Evolutionary conservation across 495 filamentous ascomycete species (phyloP), one percentile per base, ranked within the genome.

Genomic region (Cetradonia linearis): DNA sequence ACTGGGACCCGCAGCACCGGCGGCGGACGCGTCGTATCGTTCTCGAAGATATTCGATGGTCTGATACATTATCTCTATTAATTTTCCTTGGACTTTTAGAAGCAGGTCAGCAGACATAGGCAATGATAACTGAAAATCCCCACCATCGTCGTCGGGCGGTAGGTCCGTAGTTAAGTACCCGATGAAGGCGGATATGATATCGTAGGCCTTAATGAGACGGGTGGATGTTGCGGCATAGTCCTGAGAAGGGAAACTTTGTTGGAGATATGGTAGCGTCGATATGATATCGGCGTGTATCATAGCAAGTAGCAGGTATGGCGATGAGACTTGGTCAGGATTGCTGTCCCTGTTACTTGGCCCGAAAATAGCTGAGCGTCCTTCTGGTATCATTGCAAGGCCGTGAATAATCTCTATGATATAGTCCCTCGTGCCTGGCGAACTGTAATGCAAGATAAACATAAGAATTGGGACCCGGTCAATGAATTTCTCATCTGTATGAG

Each of bases 1-100:
- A 60, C 81, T 76, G 42, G 83, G 66, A 13, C 80, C 81, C 55
- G 76, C 70, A 2, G 76, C 79, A 18, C 80, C 81, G 1, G 78
- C 76, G 18, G 76, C 70, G 11, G 76, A 75, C 2, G 77, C 78
- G 63, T 87, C 84, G 77, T 78, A 86, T 20, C 84, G 71, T 62
- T 87, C 84, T 31, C 83, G 78, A 0, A 87, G 72, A 68, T 80
- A 83, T 66, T 86, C 85, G 64, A 83, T 75, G 0, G 77, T 74
- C 4, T 82, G 70, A 6, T 78, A 79, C 47, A 86, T 71, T 2
- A 80, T 80, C 62, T 84, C 81, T 5, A 73, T 72, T 56, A 87
- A 75, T 60, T 81, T 75, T 40, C 71, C 75, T 30, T 81, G 79
- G 1, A 87, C 71, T 58, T 78, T 78, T 11, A 86, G 72, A 33